Evolutionary conservation across 225 moss, liverwort and hornwort genomes (phyloP).

Genomic region (Lunularia cruciata): DNA sequence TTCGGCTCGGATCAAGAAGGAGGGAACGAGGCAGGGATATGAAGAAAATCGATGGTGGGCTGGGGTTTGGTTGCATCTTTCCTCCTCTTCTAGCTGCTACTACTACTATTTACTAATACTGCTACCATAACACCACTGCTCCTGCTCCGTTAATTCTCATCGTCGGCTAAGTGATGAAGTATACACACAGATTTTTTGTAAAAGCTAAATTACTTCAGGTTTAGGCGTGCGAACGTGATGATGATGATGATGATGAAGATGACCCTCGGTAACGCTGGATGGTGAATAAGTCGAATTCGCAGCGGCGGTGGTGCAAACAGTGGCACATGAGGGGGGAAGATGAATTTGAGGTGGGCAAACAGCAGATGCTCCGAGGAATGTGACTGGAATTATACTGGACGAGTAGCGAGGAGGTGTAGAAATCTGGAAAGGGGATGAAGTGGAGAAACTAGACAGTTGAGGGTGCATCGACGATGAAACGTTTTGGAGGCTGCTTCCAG

Average conservation of each 20-base stretch:
- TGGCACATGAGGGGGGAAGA: slow-evolving; percentile 7
- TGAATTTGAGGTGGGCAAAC: neutral
- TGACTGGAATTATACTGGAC: slow-evolving; percentile 5
- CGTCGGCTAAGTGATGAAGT: neutral
- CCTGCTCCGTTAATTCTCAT: too few species aligned
- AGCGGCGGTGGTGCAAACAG: slow-evolving; percentile 5
- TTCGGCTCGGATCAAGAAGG: too few species aligned
- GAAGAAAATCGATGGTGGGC: too few species aligned
- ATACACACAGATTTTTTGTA: neutral
- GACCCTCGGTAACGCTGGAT: slow-evolving; percentile 4
- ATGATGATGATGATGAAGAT: neutral
- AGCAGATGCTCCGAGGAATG: slow-evolving; percentile 1
- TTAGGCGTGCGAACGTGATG: slow-evolving; percentile 6
- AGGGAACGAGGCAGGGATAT: too few species aligned
- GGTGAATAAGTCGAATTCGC: neutral
- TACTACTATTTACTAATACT: too few species aligned
- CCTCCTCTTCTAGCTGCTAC: too few species aligned
- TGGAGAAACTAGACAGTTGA: slow-evolving; percentile 20
- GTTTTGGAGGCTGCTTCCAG: too few species aligned
- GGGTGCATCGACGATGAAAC: too few species aligned
- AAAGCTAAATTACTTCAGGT: slow-evolving; percentile 7
- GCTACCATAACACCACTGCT: too few species aligned
- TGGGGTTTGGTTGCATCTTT: too few species aligned
- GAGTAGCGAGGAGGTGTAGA: slow-evolving; percentile 12
- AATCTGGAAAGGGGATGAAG: slow-evolving; percentile 16